phyloP scores from a whole-genome alignment of 2,329 filamentous ascomycete genomes.

The Cladobotryum mycophilum region DNA sequence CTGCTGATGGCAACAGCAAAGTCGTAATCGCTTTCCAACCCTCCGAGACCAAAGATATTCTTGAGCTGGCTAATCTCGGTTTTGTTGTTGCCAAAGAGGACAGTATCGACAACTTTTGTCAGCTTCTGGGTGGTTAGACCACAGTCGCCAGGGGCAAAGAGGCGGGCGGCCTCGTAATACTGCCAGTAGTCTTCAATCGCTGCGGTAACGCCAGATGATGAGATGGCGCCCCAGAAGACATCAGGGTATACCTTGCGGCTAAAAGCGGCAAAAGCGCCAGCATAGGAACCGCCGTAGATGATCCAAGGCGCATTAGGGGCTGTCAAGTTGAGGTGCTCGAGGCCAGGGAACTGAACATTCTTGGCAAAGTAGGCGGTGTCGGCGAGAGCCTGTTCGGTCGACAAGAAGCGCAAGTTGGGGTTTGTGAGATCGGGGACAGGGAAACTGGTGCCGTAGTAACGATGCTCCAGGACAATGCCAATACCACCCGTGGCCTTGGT shows the following conservation, averaged over 20 bases:
- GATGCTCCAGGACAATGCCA: slow-evolving; percentile 76
- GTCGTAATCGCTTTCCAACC: slow-evolving; percentile 37
- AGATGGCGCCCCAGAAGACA: slow-evolving; percentile 71
- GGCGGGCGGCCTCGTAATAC: slow-evolving; percentile 46
- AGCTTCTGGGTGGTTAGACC: slow-evolving; percentile 56
- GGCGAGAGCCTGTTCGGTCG: slow-evolving; percentile 75
- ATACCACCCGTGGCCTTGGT: slow-evolving; percentile 66
- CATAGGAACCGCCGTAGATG: slow-evolving; percentile 78
- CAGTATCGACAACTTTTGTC: slow-evolving; percentile 44
- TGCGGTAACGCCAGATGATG: slow-evolving; percentile 71
- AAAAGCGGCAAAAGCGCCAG: slow-evolving; percentile 73
- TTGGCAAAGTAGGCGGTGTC: slow-evolving; percentile 76
- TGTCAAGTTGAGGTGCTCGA: slow-evolving; percentile 62
- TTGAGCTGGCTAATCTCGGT: slow-evolving; percentile 42
- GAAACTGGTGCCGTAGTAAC: slow-evolving; percentile 77
- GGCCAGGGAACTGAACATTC: slow-evolving; percentile 63
- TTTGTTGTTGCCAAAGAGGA: slow-evolving; percentile 36
- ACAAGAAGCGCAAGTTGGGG: slow-evolving; percentile 70
- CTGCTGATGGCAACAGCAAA: slow-evolving; percentile 39
- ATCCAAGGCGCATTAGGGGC: slow-evolving; percentile 64
- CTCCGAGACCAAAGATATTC: slow-evolving; percentile 40
- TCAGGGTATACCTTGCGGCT: slow-evolving; percentile 71
- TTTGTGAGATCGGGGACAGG: slow-evolving; percentile 60
- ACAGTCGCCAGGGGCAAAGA: slow-evolving; percentile 52
- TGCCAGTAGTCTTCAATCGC: slow-evolving; percentile 74